Conservation (phyloP, 2,329 filamentous ascomycete species). For the Nigrospora osmanthi region DNA sequence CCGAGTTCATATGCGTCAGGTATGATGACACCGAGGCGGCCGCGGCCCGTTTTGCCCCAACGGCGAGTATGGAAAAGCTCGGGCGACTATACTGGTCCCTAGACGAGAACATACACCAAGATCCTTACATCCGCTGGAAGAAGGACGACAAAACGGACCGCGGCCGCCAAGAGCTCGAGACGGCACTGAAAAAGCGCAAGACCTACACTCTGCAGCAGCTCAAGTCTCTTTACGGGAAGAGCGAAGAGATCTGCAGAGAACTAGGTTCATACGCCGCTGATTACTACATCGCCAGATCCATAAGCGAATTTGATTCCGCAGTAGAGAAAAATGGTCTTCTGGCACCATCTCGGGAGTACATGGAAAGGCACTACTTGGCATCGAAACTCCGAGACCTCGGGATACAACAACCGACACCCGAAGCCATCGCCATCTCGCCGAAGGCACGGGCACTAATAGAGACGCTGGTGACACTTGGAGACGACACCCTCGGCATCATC, state of each 20-base stretch:
- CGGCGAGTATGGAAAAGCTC: conserved; percentile 36
- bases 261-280: conserved; percentile 65
- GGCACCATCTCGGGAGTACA: conserved; percentile 33
- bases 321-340: conserved; percentile 14
- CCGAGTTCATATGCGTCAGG: conserved; percentile 35
- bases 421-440: conserved; percentile 34
- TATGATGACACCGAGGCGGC: conserved; percentile 15
- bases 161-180: conserved; percentile 27
- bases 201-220: conserved; percentile 50
- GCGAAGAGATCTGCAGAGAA: conserved; percentile 41
- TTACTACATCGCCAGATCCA: conserved; percentile 49
- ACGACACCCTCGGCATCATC: conserved; percentile 49
- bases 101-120: conserved; percentile 41
- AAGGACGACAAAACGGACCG: conserved; percentile 29
- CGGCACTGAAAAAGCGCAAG: conserved; percentile 31
- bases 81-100: conserved; percentile 30
- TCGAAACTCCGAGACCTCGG: conserved; percentile 33
- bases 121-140: conserved; percentile 51
- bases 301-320: conserved; percentile 23
- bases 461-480: conserved; percentile 35
- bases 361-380: conserved; percentile 49
- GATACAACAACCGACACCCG: conserved; percentile 7
- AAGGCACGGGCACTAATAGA: conserved; percentile 49
- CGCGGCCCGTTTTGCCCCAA: conserved; percentile 1
- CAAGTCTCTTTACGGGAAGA: conserved; percentile 41